These are phyloP conservation scores for Gypsophila paniculata DNA, from an alignment of 179 eudicot genomes.

Conservation along the genomic window DNA sequence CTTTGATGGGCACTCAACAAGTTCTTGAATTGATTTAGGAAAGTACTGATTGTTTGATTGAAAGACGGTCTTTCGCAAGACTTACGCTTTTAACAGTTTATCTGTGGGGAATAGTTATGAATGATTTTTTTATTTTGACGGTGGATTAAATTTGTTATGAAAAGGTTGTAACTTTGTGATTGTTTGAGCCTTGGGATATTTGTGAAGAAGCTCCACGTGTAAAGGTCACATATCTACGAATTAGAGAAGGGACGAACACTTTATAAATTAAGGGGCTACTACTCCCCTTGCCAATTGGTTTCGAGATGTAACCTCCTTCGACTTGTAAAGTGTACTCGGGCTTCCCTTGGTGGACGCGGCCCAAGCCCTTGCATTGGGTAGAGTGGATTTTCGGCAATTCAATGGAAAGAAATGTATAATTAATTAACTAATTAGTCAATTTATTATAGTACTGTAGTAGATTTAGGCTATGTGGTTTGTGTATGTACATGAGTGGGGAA, in stretches of 20 bases:
- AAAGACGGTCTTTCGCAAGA: too few relatives aligned
- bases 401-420: not conserved
- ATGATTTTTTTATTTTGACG: not conserved
- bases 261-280: too few relatives aligned
- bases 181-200: not conserved
- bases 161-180: not conserved
- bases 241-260: too few relatives aligned
- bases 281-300: too few relatives aligned
- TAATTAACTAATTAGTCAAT: not conserved
- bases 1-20: constrained; percentile 1
- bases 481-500: not conserved
- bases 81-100: not conserved
- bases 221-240: too few relatives aligned
- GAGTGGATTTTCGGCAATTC: not conserved
- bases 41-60: not conserved
- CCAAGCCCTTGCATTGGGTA: not conserved
- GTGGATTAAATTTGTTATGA: not conserved
- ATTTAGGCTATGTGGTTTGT: not conserved
- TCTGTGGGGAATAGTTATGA: not conserved
- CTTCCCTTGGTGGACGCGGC: too few relatives aligned
- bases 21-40: constrained; percentile 6
- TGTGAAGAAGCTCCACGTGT: too few relatives aligned
- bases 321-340: too few relatives aligned
- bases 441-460: not conserved
- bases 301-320: too few relatives aligned